Evolutionary conservation across 441 rosid species (phyloP).

Genomic region (Syzygium syzygioides): DNA sequence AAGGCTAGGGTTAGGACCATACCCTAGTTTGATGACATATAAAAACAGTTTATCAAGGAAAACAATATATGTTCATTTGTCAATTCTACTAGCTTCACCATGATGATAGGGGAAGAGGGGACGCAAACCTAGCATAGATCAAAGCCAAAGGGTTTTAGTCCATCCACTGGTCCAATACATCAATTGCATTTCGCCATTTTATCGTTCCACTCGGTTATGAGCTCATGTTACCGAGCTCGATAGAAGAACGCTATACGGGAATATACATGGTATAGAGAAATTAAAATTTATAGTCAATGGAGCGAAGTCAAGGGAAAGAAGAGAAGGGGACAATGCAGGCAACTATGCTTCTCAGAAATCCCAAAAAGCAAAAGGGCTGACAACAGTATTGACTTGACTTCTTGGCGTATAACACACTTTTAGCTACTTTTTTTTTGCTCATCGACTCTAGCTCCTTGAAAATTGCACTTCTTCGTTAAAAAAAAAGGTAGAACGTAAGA

Average conservation of each 20-base stretch:
- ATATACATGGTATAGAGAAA: background rate
- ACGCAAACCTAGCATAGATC: background rate
- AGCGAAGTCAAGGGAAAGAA: background rate
- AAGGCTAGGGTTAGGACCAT: background rate
- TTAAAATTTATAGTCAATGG: background rate
- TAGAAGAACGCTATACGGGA: background rate
- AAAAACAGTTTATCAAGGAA: background rate
- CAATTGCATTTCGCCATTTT: background rate
- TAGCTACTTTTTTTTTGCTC: background rate
- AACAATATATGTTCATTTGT: background rate
- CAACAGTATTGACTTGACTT: background rate
- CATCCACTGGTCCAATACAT: background rate
- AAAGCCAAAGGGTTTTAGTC: background rate
- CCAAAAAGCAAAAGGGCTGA: background rate
- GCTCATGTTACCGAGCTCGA: background rate
- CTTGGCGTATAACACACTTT: background rate
- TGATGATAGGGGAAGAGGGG: background rate
- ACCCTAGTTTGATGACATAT: background rate
- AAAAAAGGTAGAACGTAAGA: background rate
- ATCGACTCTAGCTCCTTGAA: background rate
- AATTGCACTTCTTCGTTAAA: background rate
- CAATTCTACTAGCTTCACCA: background rate
- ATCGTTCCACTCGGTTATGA: background rate
- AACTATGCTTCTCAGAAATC: background rate
- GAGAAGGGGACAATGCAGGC: background rate